A percentile compares a stretch with the other conserved stretches of the same genome.
Evolutionary conservation across 345 rosid genomes (phyloP).

Genomic region (Euphorbia peplus): DNA sequence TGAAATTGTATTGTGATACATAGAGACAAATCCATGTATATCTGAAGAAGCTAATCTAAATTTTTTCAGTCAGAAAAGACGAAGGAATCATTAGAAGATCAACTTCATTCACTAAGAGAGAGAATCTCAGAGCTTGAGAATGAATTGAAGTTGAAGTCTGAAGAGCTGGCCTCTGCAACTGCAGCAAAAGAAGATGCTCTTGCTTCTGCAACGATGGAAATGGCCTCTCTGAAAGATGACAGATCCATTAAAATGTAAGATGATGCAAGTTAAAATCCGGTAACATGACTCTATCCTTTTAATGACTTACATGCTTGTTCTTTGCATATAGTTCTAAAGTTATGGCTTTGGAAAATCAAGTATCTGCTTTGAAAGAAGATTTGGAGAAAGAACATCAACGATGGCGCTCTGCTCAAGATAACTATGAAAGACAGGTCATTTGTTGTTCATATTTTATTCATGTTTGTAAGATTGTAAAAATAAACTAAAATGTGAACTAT

Average conservation of each 20-base stretch:
- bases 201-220: slow-evolving; percentile 60
- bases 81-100: slow-evolving; percentile 66
- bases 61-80: slow-evolving; percentile 60
- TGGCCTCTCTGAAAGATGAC: slow-evolving; percentile 68
- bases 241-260: slow-evolving; percentile 54
- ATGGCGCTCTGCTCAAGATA: slow-evolving; percentile 77
- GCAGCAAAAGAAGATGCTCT: slow-evolving; percentile 70
- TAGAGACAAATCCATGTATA: neutral
- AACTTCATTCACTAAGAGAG: slow-evolving; percentile 60
- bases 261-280: slow-evolving; percentile 11
- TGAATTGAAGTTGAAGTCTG: slow-evolving; percentile 63
- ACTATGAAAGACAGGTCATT: slow-evolving; percentile 94
- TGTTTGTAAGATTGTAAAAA: neutral
- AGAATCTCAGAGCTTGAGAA: slow-evolving; percentile 70
- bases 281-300: slow-evolving; percentile 4
- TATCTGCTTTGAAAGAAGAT: slow-evolving; percentile 59
- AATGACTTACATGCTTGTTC: slow-evolving; percentile 13
- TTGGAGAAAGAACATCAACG: slow-evolving; percentile 70
- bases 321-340: slow-evolving; percentile 64
- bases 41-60: neutral
- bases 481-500: neutral
- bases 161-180: slow-evolving; percentile 59
- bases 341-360: slow-evolving; percentile 55
- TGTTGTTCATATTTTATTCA: neutral
- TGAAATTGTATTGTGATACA: neutral